A percentile compares a stretch with the other conserved stretches of the same genome.
phyloP scores from a whole-genome alignment of 139 green algal species.

The Zygnema cylindricum region DNA sequence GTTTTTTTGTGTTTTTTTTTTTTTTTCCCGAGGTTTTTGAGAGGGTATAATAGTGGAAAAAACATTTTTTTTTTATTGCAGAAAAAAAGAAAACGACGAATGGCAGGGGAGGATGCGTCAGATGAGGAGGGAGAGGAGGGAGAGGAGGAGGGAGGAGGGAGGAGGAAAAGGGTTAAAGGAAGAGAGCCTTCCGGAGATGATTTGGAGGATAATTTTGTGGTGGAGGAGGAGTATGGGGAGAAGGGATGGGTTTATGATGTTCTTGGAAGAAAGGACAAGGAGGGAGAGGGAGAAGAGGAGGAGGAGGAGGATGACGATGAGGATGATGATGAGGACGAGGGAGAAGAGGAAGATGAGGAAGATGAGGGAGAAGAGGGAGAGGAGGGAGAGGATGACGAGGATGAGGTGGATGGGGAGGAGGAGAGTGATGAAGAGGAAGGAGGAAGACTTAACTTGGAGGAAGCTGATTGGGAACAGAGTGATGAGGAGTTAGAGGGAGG shows the following conservation, averaged over 20 bases:
- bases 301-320: not conserved
- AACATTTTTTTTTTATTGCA: constrained; percentile 41
- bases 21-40: not conserved
- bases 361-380: not conserved
- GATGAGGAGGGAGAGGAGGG: constrained; percentile 55
- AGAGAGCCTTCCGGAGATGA: not conserved
- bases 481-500: not conserved
- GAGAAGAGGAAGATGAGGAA: constrained; percentile 3
- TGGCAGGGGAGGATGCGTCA: constrained; percentile 46
- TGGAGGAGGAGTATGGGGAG: constrained; percentile 29
- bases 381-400: not conserved
- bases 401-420: not conserved
- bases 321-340: not conserved
- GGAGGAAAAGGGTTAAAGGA: constrained; percentile 39
- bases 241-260: constrained; percentile 31
- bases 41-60: too few species aligned
- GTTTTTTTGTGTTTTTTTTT: constrained; percentile 13
- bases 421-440: not conserved
- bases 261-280: not conserved
- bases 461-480: not conserved
- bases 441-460: not conserved
- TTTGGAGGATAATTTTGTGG: constrained; percentile 15
- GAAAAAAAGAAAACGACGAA: constrained; percentile 28
- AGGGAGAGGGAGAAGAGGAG: constrained; percentile 7
- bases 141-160: constrained; percentile 42